phyloP scores from a whole-genome alignment of 2,329 filamentous ascomycete species.

The Aspergillus cejpii region DNA sequence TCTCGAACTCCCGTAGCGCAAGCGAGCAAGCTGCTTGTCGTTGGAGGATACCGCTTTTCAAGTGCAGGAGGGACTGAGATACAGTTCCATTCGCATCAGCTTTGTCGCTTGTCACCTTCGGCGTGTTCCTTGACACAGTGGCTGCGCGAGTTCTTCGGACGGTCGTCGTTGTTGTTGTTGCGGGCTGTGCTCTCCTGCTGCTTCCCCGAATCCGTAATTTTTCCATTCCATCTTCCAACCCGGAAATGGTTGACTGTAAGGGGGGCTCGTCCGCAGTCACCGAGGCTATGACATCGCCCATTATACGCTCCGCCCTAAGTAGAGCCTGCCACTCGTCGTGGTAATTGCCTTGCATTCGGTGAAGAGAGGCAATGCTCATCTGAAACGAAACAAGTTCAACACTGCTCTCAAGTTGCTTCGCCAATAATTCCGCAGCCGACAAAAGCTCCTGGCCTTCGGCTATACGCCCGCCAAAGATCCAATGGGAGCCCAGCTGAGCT shows the following conservation, averaged over 20 bases:
- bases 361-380: slow-evolving; percentile 40
- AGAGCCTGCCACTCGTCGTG: slow-evolving; percentile 47
- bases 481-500: slow-evolving; percentile 44
- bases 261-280: slow-evolving; percentile 25
- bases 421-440: slow-evolving; percentile 52
- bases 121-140: slow-evolving; percentile 21
- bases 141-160: slow-evolving; percentile 28
- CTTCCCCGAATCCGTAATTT: slow-evolving; percentile 34
- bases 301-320: slow-evolving; percentile 42
- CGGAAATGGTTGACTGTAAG: slow-evolving; percentile 26
- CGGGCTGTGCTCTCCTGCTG: slow-evolving; percentile 20
- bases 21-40: slow-evolving; percentile 48
- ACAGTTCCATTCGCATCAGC: slow-evolving; percentile 23
- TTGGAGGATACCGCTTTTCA: slow-evolving; percentile 47
- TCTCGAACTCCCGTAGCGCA: slow-evolving; percentile 47
- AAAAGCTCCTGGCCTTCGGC: slow-evolving; percentile 51
- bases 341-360: slow-evolving; percentile 44
- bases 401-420: slow-evolving; percentile 47
- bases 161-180: slow-evolving; percentile 20
- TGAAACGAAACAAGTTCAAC: slow-evolving; percentile 47
- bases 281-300: slow-evolving; percentile 38
- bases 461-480: slow-evolving; percentile 45
- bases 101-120: slow-evolving; percentile 16
- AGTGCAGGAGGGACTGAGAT: slow-evolving; percentile 36
- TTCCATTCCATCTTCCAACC: slow-evolving; percentile 40